Base-by-base conservation (phyloP, 306 rosid genomes). In the Gastrolobium bilobum region DNA sequence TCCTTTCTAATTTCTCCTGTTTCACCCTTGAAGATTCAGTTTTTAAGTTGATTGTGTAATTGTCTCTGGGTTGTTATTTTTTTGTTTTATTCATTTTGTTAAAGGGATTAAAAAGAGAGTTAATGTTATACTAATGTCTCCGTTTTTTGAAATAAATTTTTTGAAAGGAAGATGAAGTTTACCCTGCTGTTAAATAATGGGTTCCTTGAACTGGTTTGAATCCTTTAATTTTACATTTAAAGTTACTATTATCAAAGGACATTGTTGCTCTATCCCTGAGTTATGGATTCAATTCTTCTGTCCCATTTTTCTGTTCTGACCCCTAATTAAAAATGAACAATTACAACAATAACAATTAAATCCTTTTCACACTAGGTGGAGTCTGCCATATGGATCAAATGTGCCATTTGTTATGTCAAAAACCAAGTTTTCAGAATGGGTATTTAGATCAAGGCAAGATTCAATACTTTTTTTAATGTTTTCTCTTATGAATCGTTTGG, bases 171-270 rank as follows among this genome's bases (percentile, higher is more conserved):
- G 26, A 7, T 15, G 39, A 48, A 46, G 37, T 67, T 68, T 50
- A 30, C 53, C 50, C 30, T 69, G 62, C 51, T 63, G 29, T 61
- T n/a, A 48, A 74, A 47, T 57, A 13, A 59, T 2, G 11, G 2
- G 47, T 39, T 72, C 68, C 3, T 63, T 54, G 62, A 63, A 46
- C 44, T 77, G 44, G 30, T 72, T 71, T 37, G 31, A 65, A 48
- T 52, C 40, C 58, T 53, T 77, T 30, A 54, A 33, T 75, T 30
- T 35, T 35, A 30, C 26, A 37, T 47, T 59, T 39, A 71, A 63
- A 76, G 33, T 51, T 61, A 20, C 20, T 60, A 8, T 57, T 7
- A 57, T 58, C 46, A 42, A 48, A 54, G 26, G 31, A 59, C 68
- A 40, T 48, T 40, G 60, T 6, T 58, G 60, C 38, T 75, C 57